These are phyloP conservation scores for Myriosclerotinia duriaeana DNA, from an alignment of 2,329 filamentous ascomycete genomes.

Conservation along the genomic window DNA sequence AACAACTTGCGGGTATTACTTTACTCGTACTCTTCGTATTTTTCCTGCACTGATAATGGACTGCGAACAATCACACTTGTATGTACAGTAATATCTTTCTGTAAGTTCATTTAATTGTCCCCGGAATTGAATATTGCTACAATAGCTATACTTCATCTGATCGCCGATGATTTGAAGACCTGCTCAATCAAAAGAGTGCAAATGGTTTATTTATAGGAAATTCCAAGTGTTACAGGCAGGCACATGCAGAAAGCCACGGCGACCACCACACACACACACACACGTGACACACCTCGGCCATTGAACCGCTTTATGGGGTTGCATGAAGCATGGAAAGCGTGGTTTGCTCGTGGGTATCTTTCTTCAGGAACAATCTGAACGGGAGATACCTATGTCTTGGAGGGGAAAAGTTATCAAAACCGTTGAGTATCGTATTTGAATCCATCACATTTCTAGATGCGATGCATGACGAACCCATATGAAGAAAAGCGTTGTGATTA, in stretches of 20 bases:
- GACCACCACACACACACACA: constrained; percentile 13
- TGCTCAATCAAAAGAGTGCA: constrained; percentile 21
- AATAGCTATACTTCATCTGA: constrained; percentile 11
- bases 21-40: constrained; percentile 16
- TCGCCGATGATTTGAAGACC: constrained; percentile 21
- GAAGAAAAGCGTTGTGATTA: constrained; percentile 8
- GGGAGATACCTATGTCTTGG: constrained; percentile 23
- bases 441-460: constrained; percentile 10
- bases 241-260: constrained; percentile 19
- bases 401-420: constrained; percentile 15
- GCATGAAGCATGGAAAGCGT: constrained; percentile 24
- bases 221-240: constrained; percentile 13
- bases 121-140: constrained; percentile 5
- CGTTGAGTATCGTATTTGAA: constrained; percentile 20
- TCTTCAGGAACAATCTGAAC: constrained; percentile 16
- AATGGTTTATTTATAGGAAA: constrained; percentile 15
- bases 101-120: not conserved
- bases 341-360: constrained; percentile 22
- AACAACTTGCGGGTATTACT: constrained; percentile 2
- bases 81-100: not conserved
- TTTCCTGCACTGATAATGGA: not conserved
- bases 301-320: constrained; percentile 18
- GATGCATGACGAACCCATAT: constrained; percentile 11
- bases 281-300: constrained; percentile 21
- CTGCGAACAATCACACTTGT: not conserved